phyloP scores from a whole-genome alignment of 768 basidiomycete species.

The Tylopilus sp. region DNA sequence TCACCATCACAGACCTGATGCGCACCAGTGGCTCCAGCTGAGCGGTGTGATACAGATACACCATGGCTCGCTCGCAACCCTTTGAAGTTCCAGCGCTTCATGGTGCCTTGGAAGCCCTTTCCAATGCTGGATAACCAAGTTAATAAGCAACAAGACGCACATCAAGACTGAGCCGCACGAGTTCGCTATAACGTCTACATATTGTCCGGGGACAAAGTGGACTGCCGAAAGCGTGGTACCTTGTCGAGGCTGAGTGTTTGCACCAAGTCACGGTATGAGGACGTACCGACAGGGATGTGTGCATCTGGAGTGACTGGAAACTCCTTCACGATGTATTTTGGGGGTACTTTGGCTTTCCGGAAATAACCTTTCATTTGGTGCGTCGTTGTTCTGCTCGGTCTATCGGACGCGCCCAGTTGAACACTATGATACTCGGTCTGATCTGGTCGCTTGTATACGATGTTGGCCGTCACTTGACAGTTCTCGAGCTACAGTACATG shows the following conservation, averaged over 20 bases:
- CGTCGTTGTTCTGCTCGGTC: conserved; percentile 66
- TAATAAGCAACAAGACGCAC: conserved; percentile 3
- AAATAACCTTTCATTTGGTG: conserved; percentile 89
- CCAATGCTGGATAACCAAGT: conserved; percentile 63
- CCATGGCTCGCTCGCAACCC: conserved; percentile 93
- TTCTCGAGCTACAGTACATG: conserved; percentile 65
- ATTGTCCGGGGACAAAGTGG: conserved; percentile 97
- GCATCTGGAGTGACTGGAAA: conserved; percentile 89
- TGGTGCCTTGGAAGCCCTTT: conserved; percentile 94
- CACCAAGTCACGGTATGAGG: neutral
- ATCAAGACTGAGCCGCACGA: conserved; percentile 53
- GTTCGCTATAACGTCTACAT: conserved; percentile 85
- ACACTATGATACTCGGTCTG: conserved; percentile 85
- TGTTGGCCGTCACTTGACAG: conserved; percentile 84
- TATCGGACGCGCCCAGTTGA: conserved; percentile 85
- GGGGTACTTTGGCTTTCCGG: conserved; percentile 70
- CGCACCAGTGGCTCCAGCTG: conserved; percentile 88
- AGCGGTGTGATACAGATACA: conserved; percentile 92
- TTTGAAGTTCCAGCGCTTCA: conserved; percentile 95
- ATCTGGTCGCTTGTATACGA: conserved; percentile 60
- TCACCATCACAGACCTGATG: conserved; percentile 66
- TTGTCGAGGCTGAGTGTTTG: conserved; percentile 26
- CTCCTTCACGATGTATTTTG: conserved; percentile 84
- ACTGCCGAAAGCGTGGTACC: conserved; percentile 87
- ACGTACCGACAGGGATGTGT: conserved; percentile 81